These are phyloP conservation scores for Clavispora fructus DNA, from an alignment of 805 yeast genomes.

Conservation along the genomic window DNA sequence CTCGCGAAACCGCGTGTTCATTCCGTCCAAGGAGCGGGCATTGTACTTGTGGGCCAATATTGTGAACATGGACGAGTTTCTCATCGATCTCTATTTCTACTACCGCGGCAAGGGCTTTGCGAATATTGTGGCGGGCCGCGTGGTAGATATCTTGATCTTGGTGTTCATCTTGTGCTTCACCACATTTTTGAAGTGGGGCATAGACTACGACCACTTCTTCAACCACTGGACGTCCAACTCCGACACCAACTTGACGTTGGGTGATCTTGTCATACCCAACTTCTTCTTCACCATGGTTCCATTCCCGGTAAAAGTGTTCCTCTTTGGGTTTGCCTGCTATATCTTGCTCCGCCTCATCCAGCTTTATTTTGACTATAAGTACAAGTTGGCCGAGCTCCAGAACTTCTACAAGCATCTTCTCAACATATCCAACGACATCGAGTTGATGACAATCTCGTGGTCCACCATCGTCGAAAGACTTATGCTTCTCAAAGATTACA, in stretches of 20 bases:
- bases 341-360: slow-evolving; percentile 49
- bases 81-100: slow-evolving; percentile 77
- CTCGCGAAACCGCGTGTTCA: slow-evolving; percentile 12
- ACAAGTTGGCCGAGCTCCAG: slow-evolving; percentile 65
- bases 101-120: slow-evolving; percentile 80
- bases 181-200: slow-evolving; percentile 75
- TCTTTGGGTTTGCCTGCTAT: slow-evolving; percentile 57
- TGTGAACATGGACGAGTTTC: slow-evolving; percentile 81
- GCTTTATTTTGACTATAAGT: slow-evolving; percentile 51
- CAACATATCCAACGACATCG: slow-evolving; percentile 64
- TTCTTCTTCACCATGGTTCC: slow-evolving; percentile 45
- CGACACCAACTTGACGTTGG: slow-evolving; percentile 22
- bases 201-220: slow-evolving; percentile 48
- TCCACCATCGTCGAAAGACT: slow-evolving; percentile 73
- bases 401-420: slow-evolving; percentile 72
- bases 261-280: slow-evolving; percentile 28
- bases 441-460: slow-evolving; percentile 93
- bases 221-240: slow-evolving; percentile 19
- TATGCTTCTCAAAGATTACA: slow-evolving; percentile 71
- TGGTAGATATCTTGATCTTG: slow-evolving; percentile 66
- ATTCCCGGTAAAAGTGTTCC: slow-evolving; percentile 46
- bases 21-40: slow-evolving; percentile 63
- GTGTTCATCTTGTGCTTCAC: slow-evolving; percentile 76
- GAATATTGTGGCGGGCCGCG: slow-evolving; percentile 65
- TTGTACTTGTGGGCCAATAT: slow-evolving; percentile 96